A percentile compares a stretch with the other conserved stretches of the same genome.
Conservation (phyloP, 106 monocot genomes). For the Dioscorea alata region DNA sequence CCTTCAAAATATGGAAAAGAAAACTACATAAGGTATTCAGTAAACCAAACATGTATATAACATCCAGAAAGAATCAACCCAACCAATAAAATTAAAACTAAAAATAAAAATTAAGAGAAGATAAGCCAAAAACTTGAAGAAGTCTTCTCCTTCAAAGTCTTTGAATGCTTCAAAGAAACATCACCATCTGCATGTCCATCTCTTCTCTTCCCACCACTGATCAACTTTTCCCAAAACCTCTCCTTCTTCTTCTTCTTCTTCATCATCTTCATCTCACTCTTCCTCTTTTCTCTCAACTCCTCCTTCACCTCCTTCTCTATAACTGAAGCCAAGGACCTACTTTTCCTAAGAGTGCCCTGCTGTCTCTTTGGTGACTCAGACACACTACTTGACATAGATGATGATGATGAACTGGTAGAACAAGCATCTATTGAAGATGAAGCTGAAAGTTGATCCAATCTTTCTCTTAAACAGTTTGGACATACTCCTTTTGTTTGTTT, state of each 20-base stretch:
- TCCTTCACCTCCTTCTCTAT: conserved; percentile 1
- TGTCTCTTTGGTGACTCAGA: no score
- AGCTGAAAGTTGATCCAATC: background rate
- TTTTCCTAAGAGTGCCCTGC: conserved; percentile 12
- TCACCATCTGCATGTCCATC: conserved; percentile 6
- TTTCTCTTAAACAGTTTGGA: conserved; percentile 32
- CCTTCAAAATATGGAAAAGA: no score
- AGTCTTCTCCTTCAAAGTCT: conserved; percentile 21
- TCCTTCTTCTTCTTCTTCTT: background rate
- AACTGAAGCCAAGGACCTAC: conserved; percentile 13
- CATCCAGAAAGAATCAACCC: background rate
- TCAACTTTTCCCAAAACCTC: conserved; percentile 19
- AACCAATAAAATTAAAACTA: background rate
- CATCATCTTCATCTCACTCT: background rate
- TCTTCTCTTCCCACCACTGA: background rate
- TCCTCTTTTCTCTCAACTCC: background rate
- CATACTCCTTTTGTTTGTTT: conserved; percentile 29
- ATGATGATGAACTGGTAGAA: background rate
- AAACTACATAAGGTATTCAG: no score
- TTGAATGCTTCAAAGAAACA: conserved; percentile 10
- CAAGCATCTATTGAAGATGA: background rate
- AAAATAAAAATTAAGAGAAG: background rate
- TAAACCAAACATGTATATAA: no score
- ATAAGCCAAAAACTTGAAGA: conserved; percentile 11
- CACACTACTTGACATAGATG: background rate